Conservation (phyloP, 352 stramenopile species). For the Blastocystis sp. region DNA sequence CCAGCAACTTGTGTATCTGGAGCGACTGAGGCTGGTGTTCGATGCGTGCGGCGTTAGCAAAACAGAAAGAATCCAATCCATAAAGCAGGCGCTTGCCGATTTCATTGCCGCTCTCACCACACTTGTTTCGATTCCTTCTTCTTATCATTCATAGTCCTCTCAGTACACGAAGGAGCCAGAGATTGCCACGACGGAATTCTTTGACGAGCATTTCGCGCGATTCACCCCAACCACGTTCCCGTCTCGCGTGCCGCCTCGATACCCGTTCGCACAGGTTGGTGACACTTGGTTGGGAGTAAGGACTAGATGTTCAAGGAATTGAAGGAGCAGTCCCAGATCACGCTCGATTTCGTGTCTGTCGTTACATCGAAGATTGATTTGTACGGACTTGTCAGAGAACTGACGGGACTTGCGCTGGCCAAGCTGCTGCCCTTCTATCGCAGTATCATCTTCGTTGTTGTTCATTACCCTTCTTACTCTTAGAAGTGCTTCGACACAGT, state of each 20-base stretch:
- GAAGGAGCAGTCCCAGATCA: not conserved
- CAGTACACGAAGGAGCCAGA: not conserved
- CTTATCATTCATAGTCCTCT: not conserved
- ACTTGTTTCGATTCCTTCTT: not conserved
- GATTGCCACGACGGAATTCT: not conserved
- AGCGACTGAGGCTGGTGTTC: not conserved
- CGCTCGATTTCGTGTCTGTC: not conserved
- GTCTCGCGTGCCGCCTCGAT: slow-evolving; percentile 1
- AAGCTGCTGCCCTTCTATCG: slow-evolving; percentile 7
- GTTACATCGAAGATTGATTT: not conserved
- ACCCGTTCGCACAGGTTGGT: not conserved
- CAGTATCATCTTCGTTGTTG: not conserved
- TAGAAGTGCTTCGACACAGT: not conserved
- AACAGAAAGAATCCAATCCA: not conserved
- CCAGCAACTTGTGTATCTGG: not conserved
- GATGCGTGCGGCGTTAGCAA: not conserved
- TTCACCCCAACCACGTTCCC: slow-evolving; percentile 11
- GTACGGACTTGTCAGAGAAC: not conserved
- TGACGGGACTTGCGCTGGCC: not conserved
- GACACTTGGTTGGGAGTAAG: no score
- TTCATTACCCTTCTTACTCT: not conserved
- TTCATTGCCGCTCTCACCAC: not conserved
- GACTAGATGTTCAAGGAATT: not conserved
- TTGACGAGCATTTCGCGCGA: not conserved
- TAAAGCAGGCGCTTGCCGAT: not conserved